Evolutionary conservation across 2,329 filamentous ascomycete species (phyloP).

Genomic region (Verticillium zaregamsianum): DNA sequence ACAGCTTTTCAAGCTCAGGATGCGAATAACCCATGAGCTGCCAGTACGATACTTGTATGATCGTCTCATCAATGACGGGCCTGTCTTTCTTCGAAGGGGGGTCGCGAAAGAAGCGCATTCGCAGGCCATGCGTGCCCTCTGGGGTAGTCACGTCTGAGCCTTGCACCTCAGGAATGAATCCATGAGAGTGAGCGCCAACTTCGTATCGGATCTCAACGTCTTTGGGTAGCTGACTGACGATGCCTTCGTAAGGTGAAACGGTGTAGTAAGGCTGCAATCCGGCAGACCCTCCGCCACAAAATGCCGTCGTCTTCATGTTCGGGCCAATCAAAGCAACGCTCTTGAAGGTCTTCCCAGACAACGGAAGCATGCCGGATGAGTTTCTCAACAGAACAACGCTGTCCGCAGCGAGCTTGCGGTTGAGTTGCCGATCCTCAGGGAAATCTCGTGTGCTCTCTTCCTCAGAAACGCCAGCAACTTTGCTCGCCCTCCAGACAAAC

Average conservation of each 20-base stretch:
- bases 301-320: constrained; percentile 36
- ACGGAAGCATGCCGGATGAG: constrained; percentile 1
- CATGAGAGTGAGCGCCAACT: constrained; percentile 1
- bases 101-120: constrained; percentile 18
- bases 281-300: constrained; percentile 26
- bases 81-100: constrained; percentile 2
- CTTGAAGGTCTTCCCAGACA: neutral
- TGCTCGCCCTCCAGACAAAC: constrained; percentile 19
- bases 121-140: constrained; percentile 6
- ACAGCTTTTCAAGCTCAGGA: constrained; percentile 11
- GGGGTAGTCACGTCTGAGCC: constrained; percentile 7
- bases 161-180: too few species aligned
- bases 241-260: constrained; percentile 22
- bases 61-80: constrained; percentile 11
- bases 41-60: constrained; percentile 12
- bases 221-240: constrained; percentile 16
- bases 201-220: neutral
- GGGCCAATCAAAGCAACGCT: constrained; percentile 40
- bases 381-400: constrained; percentile 5
- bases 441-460: constrained; percentile 1
- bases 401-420: constrained; percentile 4
- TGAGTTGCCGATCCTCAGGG: constrained; percentile 1
- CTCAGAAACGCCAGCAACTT: neutral
- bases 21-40: constrained; percentile 19
- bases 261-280: constrained; percentile 24